These are phyloP conservation scores for Mediolabrus comicus DNA, from an alignment of 108 stramenopile genomes.

Conservation along the genomic window DNA sequence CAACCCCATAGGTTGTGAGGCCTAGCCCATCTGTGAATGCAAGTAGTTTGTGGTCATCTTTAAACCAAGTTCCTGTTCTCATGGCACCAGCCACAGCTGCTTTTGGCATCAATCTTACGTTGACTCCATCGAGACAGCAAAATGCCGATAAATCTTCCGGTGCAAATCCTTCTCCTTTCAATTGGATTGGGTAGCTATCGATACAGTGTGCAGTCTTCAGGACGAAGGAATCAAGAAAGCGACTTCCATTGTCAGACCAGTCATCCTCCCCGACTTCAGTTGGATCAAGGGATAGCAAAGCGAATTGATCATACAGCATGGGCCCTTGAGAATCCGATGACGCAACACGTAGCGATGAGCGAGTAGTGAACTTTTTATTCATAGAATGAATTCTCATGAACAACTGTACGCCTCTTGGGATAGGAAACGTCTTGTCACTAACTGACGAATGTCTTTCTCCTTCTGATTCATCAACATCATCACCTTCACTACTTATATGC, in stretches of 20 bases:
- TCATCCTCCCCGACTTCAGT: neutral
- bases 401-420: neutral
- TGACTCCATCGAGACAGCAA: slow-evolving; percentile 12
- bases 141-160: slow-evolving; percentile 11
- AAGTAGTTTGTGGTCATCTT: slow-evolving; percentile 16
- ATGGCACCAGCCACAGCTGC: neutral
- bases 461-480: neutral
- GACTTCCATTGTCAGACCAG: neutral
- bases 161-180: neutral
- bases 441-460: neutral
- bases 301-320: neutral
- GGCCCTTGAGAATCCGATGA: too few relatives aligned
- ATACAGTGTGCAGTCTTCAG: slow-evolving; percentile 10
- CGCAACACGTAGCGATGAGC: too few relatives aligned
- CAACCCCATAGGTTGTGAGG: slow-evolving; percentile 5
- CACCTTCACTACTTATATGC: neutral
- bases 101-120: slow-evolving; percentile 6
- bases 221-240: slow-evolving; percentile 4
- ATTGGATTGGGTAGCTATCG: neutral
- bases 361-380: neutral
- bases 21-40: slow-evolving; percentile 27
- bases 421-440: neutral
- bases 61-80: neutral
- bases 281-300: neutral
- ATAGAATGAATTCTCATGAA: neutral